Evolutionary conservation across 2,329 filamentous ascomycete species (phyloP).

Genomic region (Arthrobotrys megalospora): DNA sequence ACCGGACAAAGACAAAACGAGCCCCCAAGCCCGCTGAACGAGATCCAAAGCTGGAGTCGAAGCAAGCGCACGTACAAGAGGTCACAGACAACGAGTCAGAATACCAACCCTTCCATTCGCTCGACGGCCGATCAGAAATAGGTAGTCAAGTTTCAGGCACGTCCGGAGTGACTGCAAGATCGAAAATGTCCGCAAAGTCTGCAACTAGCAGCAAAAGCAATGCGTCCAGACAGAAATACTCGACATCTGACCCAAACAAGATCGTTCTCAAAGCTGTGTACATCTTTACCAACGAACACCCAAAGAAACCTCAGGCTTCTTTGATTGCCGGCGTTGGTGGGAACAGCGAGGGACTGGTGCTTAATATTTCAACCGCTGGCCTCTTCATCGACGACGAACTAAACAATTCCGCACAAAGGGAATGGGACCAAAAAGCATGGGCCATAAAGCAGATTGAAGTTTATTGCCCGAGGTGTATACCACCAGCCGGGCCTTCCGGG

Average conservation of each 20-base stretch:
- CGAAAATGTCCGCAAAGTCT: slow-evolving; percentile 72
- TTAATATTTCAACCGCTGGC: slow-evolving; percentile 93
- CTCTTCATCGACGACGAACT: slow-evolving; percentile 98
- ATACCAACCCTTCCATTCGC: slow-evolving; percentile 35
- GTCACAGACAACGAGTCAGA: slow-evolving; percentile 49
- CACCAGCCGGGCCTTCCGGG: slow-evolving; percentile 66
- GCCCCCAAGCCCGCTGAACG: slow-evolving; percentile 39
- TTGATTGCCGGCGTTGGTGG: slow-evolving; percentile 85
- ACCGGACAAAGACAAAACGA: slow-evolving; percentile 48
- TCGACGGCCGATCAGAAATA: slow-evolving; percentile 43
- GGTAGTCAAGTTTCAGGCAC: slow-evolving; percentile 48
- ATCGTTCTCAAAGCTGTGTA: slow-evolving; percentile 96
- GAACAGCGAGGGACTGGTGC: slow-evolving; percentile 91
- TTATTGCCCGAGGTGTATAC: slow-evolving; percentile 78
- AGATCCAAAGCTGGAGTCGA: slow-evolving; percentile 32
- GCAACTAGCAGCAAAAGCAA: slow-evolving; percentile 83
- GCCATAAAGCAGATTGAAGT: slow-evolving; percentile 93
- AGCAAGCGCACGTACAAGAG: slow-evolving; percentile 20
- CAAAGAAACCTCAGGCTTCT: slow-evolving; percentile 90
- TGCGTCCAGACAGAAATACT: slow-evolving; percentile 85
- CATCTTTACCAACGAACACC: slow-evolving; percentile 89
- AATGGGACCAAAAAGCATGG: slow-evolving; percentile 99
- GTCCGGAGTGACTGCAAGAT: slow-evolving; percentile 45
- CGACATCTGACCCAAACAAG: slow-evolving; percentile 92
- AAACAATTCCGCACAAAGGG: slow-evolving; percentile 88